Evolutionary conservation across 2,329 filamentous ascomycete species (phyloP).

Genomic region (Penicillium sp.): DNA sequence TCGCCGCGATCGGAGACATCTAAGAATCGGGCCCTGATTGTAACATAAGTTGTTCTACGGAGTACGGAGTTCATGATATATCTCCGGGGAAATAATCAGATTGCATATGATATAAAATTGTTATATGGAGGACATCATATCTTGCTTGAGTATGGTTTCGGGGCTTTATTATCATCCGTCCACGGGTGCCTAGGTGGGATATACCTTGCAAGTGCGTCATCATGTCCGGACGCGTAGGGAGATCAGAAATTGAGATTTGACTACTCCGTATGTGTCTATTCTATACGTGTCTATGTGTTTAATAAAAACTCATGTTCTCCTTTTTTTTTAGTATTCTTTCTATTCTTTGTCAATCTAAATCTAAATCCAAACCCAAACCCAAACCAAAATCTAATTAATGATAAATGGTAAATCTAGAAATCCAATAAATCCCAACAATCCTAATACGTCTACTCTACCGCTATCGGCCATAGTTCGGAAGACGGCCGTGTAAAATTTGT

Average conservation of each 20-base stretch:
- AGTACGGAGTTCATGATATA: background rate
- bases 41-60: background rate
- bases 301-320: background rate
- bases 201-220: constrained; percentile 5
- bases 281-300: background rate
- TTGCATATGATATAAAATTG: background rate
- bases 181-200: background rate
- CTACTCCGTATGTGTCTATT: too few relatives aligned
- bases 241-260: background rate
- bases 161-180: constrained; percentile 5
- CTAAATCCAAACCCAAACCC: background rate
- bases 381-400: too few relatives aligned
- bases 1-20: constrained; percentile 3
- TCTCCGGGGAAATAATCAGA: background rate
- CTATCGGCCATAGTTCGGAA: constrained; percentile 15
- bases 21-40: background rate
- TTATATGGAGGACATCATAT: background rate
- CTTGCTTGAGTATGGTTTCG: background rate
- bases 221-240: constrained; percentile 4
- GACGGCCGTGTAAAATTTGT: constrained; percentile 8
- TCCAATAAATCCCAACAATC: background rate
- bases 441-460: background rate
- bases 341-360: background rate
- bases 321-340: background rate
- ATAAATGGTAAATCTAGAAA: background rate